Conservation (phyloP, 768 basidiomycete species). For the Amanita pseudoporphyria region DNA sequence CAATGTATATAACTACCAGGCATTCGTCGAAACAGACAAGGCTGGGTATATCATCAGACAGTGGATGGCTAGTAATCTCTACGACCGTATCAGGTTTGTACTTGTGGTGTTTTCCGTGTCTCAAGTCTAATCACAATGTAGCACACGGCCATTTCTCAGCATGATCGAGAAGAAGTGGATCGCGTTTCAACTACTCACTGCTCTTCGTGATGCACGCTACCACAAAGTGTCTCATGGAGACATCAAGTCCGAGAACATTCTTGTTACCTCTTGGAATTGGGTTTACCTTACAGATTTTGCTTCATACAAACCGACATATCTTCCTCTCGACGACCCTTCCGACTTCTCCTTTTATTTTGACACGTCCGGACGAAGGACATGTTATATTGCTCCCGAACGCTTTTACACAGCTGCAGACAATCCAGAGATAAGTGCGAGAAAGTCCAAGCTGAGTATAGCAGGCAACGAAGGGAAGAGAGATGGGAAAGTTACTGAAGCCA, state of each 20-base stretch:
- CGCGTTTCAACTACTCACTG: slow-evolving; percentile 83
- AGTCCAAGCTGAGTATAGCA: slow-evolving; percentile 41
- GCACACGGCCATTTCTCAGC: slow-evolving; percentile 91
- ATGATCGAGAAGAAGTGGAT: slow-evolving; percentile 97
- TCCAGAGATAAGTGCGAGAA: slow-evolving; percentile 62
- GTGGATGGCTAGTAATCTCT: slow-evolving; percentile 90
- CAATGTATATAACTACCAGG: slow-evolving; percentile 84
- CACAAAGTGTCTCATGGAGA: slow-evolving; percentile 94
- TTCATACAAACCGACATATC: slow-evolving; percentile 88
- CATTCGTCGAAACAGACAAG: slow-evolving; percentile 89
- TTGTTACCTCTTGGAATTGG: slow-evolving; percentile 96
- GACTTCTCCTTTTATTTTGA: slow-evolving; percentile 99
- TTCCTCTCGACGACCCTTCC: slow-evolving; percentile 93
- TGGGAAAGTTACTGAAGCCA: slow-evolving; percentile 81
- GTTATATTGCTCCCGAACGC: slow-evolving; percentile 93
- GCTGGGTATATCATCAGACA: slow-evolving; percentile 94
- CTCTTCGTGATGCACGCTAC: slow-evolving; percentile 72
- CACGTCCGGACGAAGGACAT: slow-evolving; percentile 85
- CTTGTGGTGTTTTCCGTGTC: neutral
- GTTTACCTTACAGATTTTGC: slow-evolving; percentile 95
- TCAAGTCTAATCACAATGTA: slow-evolving; percentile 20
- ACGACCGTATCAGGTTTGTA: slow-evolving; percentile 90
- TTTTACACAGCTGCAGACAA: slow-evolving; percentile 74
- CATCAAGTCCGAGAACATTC: slow-evolving; percentile 81
- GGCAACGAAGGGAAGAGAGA: slow-evolving; percentile 61